These are phyloP conservation scores for Breynia disticha DNA, from an alignment of 441 rosid genomes.

Conservation along the genomic window DNA sequence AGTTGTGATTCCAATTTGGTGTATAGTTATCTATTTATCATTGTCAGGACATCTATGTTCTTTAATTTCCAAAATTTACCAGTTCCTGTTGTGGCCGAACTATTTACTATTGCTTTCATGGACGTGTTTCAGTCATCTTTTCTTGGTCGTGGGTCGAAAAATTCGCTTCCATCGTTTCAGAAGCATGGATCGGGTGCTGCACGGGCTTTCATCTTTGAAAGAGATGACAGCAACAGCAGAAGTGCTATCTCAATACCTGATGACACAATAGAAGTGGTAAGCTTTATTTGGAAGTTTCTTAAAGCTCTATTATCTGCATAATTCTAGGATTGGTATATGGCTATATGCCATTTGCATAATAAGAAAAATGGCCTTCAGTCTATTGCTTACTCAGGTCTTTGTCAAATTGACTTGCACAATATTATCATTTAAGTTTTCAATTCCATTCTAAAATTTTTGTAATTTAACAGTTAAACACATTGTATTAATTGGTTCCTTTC, in stretches of 20 bases:
- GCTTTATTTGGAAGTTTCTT: slow-evolving; percentile 7
- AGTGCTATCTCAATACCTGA: slow-evolving; percentile 37
- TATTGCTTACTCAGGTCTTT: no score
- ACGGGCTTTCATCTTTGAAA: slow-evolving; percentile 74
- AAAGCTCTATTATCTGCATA: no score
- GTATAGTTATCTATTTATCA: no score
- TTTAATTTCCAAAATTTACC: not conserved
- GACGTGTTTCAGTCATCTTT: slow-evolving; percentile 70
- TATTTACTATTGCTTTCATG: slow-evolving; percentile 4
- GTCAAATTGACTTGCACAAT: no score
- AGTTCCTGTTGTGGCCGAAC: slow-evolving; percentile 1
- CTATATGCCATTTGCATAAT: no score
- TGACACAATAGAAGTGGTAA: slow-evolving; percentile 51
- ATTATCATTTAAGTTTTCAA: not conserved
- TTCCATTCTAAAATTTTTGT: not conserved
- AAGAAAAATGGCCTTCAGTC: no score
- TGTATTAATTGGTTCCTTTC: not conserved
- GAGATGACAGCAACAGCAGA: slow-evolving; percentile 56
- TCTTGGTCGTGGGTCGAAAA: slow-evolving; percentile 44
- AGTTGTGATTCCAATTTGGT: no score
- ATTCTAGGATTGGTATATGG: no score
- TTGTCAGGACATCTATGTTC: no score
- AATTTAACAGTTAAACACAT: not conserved
- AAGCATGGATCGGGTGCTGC: slow-evolving; percentile 47
- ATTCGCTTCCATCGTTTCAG: slow-evolving; percentile 39